These are phyloP conservation scores for Fusarium subtropicale DNA, from an alignment of 2,329 filamentous ascomycete genomes.

Conservation along the genomic window DNA sequence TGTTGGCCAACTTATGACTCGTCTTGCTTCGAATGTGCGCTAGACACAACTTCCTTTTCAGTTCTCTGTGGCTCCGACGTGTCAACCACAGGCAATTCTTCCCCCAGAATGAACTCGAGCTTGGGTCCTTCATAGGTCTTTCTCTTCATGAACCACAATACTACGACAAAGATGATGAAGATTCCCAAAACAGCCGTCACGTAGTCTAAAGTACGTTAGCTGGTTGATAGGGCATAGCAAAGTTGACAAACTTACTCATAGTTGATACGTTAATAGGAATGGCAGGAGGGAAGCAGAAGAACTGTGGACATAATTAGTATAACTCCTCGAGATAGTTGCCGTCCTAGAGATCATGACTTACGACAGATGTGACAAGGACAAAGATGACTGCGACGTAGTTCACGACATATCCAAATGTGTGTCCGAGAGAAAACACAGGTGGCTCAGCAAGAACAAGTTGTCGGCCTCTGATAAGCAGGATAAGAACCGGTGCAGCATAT, in stretches of 20 bases:
- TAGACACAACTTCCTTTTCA: constrained; percentile 13
- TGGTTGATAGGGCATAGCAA: accelerated
- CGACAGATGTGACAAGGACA: constrained; percentile 55
- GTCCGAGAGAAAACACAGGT: constrained; percentile 49
- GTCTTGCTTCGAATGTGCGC: constrained; percentile 20
- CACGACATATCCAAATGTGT: constrained; percentile 44
- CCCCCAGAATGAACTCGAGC: constrained; percentile 37
- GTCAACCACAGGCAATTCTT: constrained; percentile 31
- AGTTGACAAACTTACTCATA: constrained; percentile 31
- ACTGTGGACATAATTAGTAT: constrained; percentile 13
- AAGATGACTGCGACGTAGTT: constrained; percentile 52
- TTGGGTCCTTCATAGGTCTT: constrained; percentile 38
- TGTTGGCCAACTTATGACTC: neutral
- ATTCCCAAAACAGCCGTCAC: constrained; percentile 52
- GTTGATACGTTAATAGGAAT: constrained; percentile 37
- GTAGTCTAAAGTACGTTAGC: constrained; percentile 47
- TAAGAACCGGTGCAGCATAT: constrained; percentile 57
- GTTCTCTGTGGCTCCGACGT: neutral
- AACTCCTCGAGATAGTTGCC: accelerated
- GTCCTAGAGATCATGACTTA: constrained; percentile 17
- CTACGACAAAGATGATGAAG: constrained; percentile 41
- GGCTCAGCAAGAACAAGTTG: constrained; percentile 46
- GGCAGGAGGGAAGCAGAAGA: constrained; percentile 43
- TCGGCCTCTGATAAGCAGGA: constrained; percentile 53
- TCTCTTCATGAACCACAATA: constrained; percentile 33